phyloP scores from a whole-genome alignment of 1,284 basidiomycete species.

The Malassezia dermatis region DNA sequence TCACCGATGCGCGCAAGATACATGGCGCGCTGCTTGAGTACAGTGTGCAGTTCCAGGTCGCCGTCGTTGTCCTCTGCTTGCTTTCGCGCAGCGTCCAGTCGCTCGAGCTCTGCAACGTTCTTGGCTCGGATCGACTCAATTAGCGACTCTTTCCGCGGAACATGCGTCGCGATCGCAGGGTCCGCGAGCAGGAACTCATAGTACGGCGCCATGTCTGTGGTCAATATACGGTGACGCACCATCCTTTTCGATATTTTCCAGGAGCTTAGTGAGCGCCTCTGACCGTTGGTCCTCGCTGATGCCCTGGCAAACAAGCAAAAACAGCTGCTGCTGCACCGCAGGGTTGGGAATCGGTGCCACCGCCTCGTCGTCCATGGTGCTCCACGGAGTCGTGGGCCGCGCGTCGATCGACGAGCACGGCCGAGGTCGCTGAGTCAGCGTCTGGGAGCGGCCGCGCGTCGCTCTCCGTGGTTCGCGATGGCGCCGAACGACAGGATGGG shows the following conservation, averaged over 20 bases:
- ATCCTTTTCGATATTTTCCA: conserved; percentile 73
- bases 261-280: conserved; percentile 53
- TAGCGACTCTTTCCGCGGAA: conserved; percentile 54
- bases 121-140: conserved; percentile 62
- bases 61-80: conserved; percentile 85
- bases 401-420: conserved; percentile 1
- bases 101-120: conserved; percentile 66
- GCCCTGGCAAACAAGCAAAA: conserved; percentile 51
- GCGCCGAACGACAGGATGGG: background rate
- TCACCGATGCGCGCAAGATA: conserved; percentile 84
- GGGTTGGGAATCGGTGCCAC: conserved; percentile 44
- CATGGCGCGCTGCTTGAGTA: conserved; percentile 70
- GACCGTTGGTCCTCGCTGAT: conserved; percentile 50
- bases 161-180: conserved; percentile 42
- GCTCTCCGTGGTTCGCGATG: conserved; percentile 7
- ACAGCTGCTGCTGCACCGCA: conserved; percentile 42
- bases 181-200: conserved; percentile 33
- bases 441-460: conserved; percentile 12
- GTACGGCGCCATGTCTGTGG: conserved; percentile 44
- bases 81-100: conserved; percentile 66
- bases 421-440: conserved; percentile 13
- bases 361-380: conserved; percentile 38
- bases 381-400: conserved; percentile 1
- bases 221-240: conserved; percentile 51
- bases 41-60: conserved; percentile 83